phyloP scores from a whole-genome alignment of 495 filamentous ascomycete genomes.

The Acidiella bohemica region DNA sequence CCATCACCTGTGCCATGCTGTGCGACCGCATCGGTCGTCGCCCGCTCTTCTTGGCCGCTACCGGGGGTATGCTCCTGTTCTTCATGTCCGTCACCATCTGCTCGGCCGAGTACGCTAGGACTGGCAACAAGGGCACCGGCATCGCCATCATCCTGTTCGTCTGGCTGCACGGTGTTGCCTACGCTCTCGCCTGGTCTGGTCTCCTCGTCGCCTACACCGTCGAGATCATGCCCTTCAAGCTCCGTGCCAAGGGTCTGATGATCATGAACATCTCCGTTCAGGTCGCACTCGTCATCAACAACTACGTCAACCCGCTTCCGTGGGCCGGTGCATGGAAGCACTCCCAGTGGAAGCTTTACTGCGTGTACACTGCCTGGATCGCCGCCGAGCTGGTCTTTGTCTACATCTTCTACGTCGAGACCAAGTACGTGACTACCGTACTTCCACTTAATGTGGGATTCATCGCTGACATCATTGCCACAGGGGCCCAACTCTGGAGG shows the following conservation, averaged over 20 bases:
- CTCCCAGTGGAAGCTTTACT: slow-evolving; percentile 45
- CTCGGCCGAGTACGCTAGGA: slow-evolving; percentile 12
- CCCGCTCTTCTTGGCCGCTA: slow-evolving; percentile 9
- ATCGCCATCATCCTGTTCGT: slow-evolving; percentile 36
- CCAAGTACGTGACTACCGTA: slow-evolving; percentile 10
- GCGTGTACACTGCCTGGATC: slow-evolving; percentile 45
- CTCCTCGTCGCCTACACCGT: slow-evolving; percentile 43
- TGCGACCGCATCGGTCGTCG: slow-evolving; percentile 14
- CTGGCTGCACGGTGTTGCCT: slow-evolving; percentile 22
- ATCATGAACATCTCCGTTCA: slow-evolving; percentile 14
- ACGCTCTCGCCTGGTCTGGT: slow-evolving; percentile 26
- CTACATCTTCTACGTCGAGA: slow-evolving; percentile 17
- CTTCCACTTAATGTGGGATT: background rate
- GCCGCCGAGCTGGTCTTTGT: slow-evolving; percentile 15
- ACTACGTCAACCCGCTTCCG: slow-evolving; percentile 33
- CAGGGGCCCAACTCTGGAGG: slow-evolving; percentile 51
- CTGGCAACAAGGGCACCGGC: slow-evolving; percentile 40
- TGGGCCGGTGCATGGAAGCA: slow-evolving; percentile 26
- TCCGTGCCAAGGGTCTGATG: slow-evolving; percentile 58
- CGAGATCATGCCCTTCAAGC: slow-evolving; percentile 52
- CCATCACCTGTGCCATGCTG: slow-evolving; percentile 5
- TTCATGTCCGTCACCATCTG: slow-evolving; percentile 20
- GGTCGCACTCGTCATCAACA: slow-evolving; percentile 41
- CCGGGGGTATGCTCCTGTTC: slow-evolving; percentile 7
- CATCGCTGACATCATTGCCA: slow-evolving; percentile 37